Evolutionary conservation across 257 asterid genomes (phyloP), one percentile per base, ranked within the genome.

Genomic region (Oldenlandia corymbosa): DNA sequence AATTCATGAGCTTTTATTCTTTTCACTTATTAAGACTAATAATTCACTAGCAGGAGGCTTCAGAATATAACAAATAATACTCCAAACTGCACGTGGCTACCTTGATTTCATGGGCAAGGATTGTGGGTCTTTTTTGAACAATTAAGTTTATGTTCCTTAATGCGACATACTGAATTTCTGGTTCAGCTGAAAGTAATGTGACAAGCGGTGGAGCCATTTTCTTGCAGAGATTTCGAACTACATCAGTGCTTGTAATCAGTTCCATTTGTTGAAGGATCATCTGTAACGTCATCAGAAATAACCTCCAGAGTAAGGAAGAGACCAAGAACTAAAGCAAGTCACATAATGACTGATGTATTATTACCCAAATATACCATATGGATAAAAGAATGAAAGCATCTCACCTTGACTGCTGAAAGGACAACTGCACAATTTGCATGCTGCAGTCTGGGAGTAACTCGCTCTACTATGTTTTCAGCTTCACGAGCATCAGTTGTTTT

Each of bases 381-480:
- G 16, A 23, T 11, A 43, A 34, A 39, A 37, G 17, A 57, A 27
- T 4, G 9, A 63, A 34, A 13, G 39, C 27, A 41, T 26, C 27
- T 34, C 24, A 70, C 75, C 99, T 93, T 93, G 80, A 93, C 97
- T 70, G 99, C 97, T 67, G 99, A 90, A 69, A 93, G 92, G 70
- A 90, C 99, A 80, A 93, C 99, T 34, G 97, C 99, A 77, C 97
- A 93, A 82, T 93, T 93, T 56, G 99, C 99, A 76, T 93, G 99
- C 70, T 93, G 99, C 71, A 93, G 73, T 51, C 99, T 88, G 7
- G 99, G 99, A 71, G 99, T 90, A 67, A 93, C 97, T 67, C 97
- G 79, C 76, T 93, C 99, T 65, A 93, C 96, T 53, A 84, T 88
- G 76, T 88, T 93, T 86, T 93, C 99, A 66, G 97, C 97, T 80